phyloP scores from a whole-genome alignment of 495 filamentous ascomycete species.

The Cercophora scortea region DNA sequence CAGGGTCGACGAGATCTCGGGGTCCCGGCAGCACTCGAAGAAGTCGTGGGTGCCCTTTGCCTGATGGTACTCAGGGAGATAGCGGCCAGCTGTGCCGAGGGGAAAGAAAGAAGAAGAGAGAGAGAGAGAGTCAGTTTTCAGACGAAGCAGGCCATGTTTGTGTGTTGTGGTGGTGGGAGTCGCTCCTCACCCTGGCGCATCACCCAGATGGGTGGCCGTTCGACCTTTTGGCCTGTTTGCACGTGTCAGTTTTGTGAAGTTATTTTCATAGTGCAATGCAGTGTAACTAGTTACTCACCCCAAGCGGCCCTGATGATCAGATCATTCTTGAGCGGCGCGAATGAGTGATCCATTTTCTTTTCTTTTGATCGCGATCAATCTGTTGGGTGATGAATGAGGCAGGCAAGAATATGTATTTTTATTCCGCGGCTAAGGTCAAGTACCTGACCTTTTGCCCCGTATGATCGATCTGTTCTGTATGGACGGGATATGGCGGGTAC shows the following conservation, averaged over 20 bases:
- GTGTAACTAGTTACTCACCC: constrained; percentile 55
- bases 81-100: constrained; percentile 66
- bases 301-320: constrained; percentile 78
- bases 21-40: constrained; percentile 91
- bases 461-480: too few relatives aligned
- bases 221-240: constrained; percentile 73
- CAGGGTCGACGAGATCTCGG: constrained; percentile 83
- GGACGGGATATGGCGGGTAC: too few relatives aligned
- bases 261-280: neutral
- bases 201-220: constrained; percentile 92
- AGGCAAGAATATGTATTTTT: too few relatives aligned
- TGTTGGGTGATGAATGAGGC: too few relatives aligned
- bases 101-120: neutral
- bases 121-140: constrained; percentile 8
- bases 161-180: constrained; percentile 7
- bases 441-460: too few relatives aligned
- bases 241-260: constrained; percentile 7
- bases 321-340: constrained; percentile 83
- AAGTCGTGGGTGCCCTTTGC: constrained; percentile 86
- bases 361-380: too few relatives aligned
- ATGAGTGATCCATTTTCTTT: constrained; percentile 32
- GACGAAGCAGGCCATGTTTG: neutral
- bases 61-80: constrained; percentile 95
- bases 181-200: constrained; percentile 82
- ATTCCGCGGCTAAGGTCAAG: too few relatives aligned